phyloP scores from a whole-genome alignment of 192 early-diverging fungal genomes.

The Umbelopsis sp. region DNA sequence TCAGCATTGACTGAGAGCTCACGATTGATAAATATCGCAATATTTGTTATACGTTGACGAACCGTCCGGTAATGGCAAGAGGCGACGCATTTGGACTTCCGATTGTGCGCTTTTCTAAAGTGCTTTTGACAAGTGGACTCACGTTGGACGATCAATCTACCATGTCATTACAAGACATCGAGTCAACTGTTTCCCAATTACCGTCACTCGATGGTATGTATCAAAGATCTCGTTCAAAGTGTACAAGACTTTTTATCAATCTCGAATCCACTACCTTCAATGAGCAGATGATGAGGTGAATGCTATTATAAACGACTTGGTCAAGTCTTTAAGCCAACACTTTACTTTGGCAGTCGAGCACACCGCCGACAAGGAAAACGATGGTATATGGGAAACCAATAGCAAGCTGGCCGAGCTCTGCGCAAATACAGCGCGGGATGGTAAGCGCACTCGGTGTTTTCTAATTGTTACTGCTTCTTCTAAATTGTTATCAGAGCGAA shows the following conservation, averaged over 20 bases:
- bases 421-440: constrained; percentile 1
- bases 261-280: not conserved
- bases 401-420: not conserved
- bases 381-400: not conserved
- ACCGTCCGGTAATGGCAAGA: not conserved
- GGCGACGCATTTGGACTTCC: not conserved
- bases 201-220: constrained; percentile 5
- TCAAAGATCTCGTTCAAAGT: not conserved
- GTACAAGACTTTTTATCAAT: not conserved
- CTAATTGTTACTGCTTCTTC: not conserved
- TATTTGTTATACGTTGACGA: no score
- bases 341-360: not conserved
- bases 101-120: not conserved
- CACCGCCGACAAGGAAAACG: not conserved
- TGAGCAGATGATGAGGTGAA: not conserved
- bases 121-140: no score
- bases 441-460: not conserved
- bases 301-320: not conserved
- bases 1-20: no score
- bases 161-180: constrained; percentile 1
- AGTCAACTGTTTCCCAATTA: not conserved
- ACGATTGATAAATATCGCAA: no score
- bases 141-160: not conserved
- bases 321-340: not conserved
- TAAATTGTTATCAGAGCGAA: constrained; percentile 32